Percentiles rank a stretch among this genome's conserved stretches.
These are phyloP conservation scores for Pisolithus orientalis DNA, from an alignment of 768 basidiomycete species.

Conservation along the genomic window DNA sequence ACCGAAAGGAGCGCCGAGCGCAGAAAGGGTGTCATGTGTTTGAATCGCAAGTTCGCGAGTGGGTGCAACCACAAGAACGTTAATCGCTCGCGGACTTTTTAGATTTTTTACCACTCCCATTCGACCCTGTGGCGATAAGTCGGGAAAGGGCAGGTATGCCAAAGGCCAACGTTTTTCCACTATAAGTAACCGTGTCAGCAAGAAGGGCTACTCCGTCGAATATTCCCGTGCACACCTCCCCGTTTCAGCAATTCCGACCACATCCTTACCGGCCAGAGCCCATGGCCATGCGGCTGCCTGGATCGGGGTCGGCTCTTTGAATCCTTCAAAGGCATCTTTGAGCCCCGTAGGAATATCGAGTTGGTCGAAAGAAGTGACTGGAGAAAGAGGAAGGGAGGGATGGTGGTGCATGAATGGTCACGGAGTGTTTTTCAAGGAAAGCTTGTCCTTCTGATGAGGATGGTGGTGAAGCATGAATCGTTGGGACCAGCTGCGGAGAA, in stretches of 20 bases:
- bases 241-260: slow-evolving; percentile 95
- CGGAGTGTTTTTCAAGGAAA: slow-evolving; percentile 66
- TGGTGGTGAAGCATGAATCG: slow-evolving; percentile 20
- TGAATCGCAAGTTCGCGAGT: slow-evolving; percentile 96
- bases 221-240: slow-evolving; percentile 52
- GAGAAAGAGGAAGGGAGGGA: slow-evolving; percentile 44
- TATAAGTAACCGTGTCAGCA: slow-evolving; percentile 22
- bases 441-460: slow-evolving; percentile 42
- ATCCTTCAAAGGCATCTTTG: slow-evolving; percentile 55
- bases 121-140: slow-evolving; percentile 39
- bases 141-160: slow-evolving; percentile 83
- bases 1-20: slow-evolving; percentile 66
- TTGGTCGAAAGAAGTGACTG: slow-evolving; percentile 70
- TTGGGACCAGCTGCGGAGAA: neutral
- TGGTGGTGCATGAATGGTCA: slow-evolving; percentile 60
- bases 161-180: slow-evolving; percentile 95
- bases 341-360: slow-evolving; percentile 63
- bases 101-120: slow-evolving; percentile 22
- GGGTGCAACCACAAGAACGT: slow-evolving; percentile 81
- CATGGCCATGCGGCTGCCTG: slow-evolving; percentile 95
- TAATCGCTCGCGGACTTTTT: slow-evolving; percentile 34
- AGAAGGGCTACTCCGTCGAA: neutral
- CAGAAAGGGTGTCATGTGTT: slow-evolving; percentile 78
- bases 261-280: slow-evolving; percentile 73
- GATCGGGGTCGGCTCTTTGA: slow-evolving; percentile 89